A percentile compares a stretch with the other conserved stretches of the same genome.
Conservation (phyloP, 2,329 filamentous ascomycete species). For the Curvularia sp. region DNA sequence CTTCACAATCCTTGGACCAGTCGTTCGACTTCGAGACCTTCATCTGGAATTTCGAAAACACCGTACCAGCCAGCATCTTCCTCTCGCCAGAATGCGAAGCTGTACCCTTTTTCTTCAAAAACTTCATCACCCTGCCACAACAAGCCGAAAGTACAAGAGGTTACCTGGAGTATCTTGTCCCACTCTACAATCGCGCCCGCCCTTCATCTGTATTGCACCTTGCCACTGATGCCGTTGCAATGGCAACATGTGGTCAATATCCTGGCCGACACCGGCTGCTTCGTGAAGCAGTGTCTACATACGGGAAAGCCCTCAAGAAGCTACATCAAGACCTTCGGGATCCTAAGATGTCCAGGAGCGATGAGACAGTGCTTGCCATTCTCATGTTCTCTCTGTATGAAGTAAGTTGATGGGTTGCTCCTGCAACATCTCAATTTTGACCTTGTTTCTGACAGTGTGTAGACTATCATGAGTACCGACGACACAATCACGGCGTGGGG, state of each 20-base stretch:
- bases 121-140: conserved; percentile 50
- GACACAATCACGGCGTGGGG: conserved; percentile 49
- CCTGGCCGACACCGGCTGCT: conserved; percentile 45
- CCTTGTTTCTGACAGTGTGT: conserved; percentile 26
- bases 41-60: conserved; percentile 40
- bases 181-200: conserved; percentile 46
- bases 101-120: conserved; percentile 52
- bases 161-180: conserved; percentile 49
- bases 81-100: conserved; percentile 48
- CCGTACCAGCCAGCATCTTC: conserved; percentile 35
- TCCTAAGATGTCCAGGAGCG: conserved; percentile 43
- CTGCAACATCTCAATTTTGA: conserved; percentile 25
- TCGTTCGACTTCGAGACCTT: conserved; percentile 38
- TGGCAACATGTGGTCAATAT: conserved; percentile 50
- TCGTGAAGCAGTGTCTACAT: conserved; percentile 44
- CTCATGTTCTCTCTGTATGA: conserved; percentile 53
- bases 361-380: conserved; percentile 50
- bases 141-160: conserved; percentile 49
- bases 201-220: conserved; percentile 49
- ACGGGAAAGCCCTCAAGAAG: conserved; percentile 49
- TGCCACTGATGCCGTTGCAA: conserved; percentile 50
- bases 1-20: conserved; percentile 21
- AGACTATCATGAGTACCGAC: conserved; percentile 51
- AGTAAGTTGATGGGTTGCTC: conserved; percentile 40
- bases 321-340: conserved; percentile 49